Evolutionary conservation across 345 rosid genomes (phyloP).

Genomic region (Salix brachista): DNA sequence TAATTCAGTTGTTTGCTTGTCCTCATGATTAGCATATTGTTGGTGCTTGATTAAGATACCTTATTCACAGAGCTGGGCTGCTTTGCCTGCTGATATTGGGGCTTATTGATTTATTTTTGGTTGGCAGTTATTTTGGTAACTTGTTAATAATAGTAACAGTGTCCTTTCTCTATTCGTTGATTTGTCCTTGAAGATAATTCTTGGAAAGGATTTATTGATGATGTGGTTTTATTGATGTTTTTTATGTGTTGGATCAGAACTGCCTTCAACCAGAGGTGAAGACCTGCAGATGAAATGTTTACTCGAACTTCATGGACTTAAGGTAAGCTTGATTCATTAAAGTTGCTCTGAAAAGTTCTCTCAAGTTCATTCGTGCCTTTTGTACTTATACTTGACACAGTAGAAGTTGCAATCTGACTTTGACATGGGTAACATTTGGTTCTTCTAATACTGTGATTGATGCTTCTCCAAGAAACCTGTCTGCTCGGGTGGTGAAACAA

Average conservation of each 20-base stretch:
- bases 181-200: neutral
- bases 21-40: neutral
- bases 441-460: neutral
- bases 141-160: neutral
- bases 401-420: neutral
- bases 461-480: neutral
- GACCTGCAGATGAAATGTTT: slow-evolving; percentile 90
- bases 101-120: neutral
- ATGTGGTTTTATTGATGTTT: slow-evolving; percentile 5
- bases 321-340: slow-evolving; percentile 43
- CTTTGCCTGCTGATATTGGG: neutral
- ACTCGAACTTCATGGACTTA: slow-evolving; percentile 86
- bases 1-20: neutral
- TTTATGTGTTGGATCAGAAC: slow-evolving; percentile 47
- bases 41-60: neutral
- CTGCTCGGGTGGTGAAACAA: neutral
- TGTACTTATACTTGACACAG: neutral
- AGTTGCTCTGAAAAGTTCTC: neutral
- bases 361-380: neutral
- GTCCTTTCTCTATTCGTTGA: neutral
- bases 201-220: slow-evolving; percentile 11
- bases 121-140: neutral
- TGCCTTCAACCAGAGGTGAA: slow-evolving; percentile 89
- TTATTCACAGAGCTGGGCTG: neutral
- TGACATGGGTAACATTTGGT: neutral